Evolutionary conservation across 139 green algal species (phyloP).

Genomic region (Pseudopediastrum boryanum): DNA sequence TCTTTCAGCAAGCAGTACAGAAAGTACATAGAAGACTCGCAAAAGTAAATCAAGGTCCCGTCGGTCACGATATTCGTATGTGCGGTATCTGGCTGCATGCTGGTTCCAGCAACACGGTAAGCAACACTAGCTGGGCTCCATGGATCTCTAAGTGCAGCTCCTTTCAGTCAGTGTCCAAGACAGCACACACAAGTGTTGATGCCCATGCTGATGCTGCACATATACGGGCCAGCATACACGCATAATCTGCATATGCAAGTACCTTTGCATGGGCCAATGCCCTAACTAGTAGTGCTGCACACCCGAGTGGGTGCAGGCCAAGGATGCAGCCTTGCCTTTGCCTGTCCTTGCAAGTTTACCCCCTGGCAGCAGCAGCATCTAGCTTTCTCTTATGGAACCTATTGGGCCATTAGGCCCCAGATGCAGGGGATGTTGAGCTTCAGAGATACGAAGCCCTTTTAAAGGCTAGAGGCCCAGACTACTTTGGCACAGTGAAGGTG

Average conservation of each 20-base stretch:
- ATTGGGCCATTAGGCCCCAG: neutral
- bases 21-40: neutral
- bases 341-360: neutral
- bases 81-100: neutral
- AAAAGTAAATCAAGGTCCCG: neutral
- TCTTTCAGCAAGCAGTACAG: slow-evolving; percentile 13
- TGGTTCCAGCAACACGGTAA: neutral
- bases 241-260: too few relatives aligned
- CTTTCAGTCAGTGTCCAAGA: neutral
- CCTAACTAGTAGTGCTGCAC: neutral
- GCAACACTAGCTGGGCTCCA: neutral
- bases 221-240: too few relatives aligned
- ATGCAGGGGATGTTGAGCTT: neutral
- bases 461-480: slow-evolving; percentile 4
- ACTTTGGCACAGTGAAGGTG: slow-evolving; percentile 9
- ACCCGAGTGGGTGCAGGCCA: neutral
- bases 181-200: neutral
- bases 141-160: too few relatives aligned
- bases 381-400: neutral
- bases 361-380: neutral
- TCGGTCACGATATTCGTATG: neutral
- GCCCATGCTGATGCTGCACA: slow-evolving; percentile 10
- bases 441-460: slow-evolving; percentile 7
- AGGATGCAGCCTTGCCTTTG: neutral
- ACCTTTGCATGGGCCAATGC: too few relatives aligned